Evolutionary conservation across 106 monocot genomes (phyloP).

Genomic region (Amphibolis antarctica): DNA sequence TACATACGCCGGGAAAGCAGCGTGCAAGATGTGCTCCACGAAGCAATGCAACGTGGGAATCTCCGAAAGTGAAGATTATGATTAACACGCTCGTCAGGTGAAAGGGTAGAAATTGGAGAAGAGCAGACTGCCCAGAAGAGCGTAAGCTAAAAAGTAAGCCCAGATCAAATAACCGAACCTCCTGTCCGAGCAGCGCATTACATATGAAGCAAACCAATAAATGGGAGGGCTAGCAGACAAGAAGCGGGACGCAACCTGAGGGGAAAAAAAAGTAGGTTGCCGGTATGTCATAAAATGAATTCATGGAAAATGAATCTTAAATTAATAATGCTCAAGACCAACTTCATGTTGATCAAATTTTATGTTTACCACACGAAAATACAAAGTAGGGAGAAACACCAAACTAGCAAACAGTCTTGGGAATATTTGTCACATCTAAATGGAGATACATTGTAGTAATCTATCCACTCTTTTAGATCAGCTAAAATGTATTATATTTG

Average conservation of each 20-base stretch:
- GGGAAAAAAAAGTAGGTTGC: not conserved
- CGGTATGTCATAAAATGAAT: not conserved
- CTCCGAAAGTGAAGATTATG: too few species aligned
- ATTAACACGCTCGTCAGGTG: conserved; percentile 29
- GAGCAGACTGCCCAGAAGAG: conserved; percentile 75
- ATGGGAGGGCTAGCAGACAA: conserved; percentile 80
- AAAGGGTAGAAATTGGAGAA: conserved; percentile 98
- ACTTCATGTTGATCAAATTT: too few species aligned
- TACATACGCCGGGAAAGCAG: too few species aligned
- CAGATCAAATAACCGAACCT: conserved; percentile 48
- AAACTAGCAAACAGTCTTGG: too few species aligned
- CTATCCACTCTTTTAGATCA: too few species aligned
- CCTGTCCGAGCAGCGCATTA: conserved; percentile 26
- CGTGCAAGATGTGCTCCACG: too few species aligned
- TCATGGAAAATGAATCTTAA: not conserved
- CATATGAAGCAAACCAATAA: conserved; percentile 77
- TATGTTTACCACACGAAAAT: too few species aligned
- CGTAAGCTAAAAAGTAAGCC: conserved; percentile 50
- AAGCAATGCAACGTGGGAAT: too few species aligned
- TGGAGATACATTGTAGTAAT: too few species aligned
- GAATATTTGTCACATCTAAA: too few species aligned
- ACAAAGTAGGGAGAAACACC: too few species aligned
- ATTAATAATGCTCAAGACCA: not conserved
- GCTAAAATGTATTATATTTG: too few species aligned
- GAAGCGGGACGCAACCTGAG: conserved; percentile 83